Percentiles rank a stretch among this genome's conserved stretches.
phyloP scores from a whole-genome alignment of 495 filamentous ascomycete genomes.

The Neurospora sp. region DNA sequence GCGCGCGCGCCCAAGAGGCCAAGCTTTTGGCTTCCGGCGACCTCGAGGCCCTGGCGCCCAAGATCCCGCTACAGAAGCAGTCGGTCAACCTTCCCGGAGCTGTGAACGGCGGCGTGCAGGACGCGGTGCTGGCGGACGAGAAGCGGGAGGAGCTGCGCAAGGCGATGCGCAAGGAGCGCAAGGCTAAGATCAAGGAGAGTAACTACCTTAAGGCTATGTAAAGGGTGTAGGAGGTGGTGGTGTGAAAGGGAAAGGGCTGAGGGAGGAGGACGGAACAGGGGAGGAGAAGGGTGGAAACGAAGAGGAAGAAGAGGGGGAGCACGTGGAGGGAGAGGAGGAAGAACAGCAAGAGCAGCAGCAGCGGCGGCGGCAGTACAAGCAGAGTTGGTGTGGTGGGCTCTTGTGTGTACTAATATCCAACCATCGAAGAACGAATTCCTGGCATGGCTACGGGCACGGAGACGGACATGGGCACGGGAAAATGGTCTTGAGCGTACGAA shows the following conservation, averaged over 20 bases:
- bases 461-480: background rate
- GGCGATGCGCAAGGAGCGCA: slow-evolving; percentile 61
- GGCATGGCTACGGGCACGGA: background rate
- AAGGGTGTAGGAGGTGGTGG: background rate
- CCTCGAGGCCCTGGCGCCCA: slow-evolving; percentile 53
- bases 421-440: background rate
- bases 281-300: background rate
- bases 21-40: slow-evolving; percentile 55
- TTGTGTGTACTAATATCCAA: background rate
- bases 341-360: background rate
- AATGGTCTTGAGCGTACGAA: background rate
- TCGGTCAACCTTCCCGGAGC: slow-evolving; percentile 67
- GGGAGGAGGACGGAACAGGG: background rate
- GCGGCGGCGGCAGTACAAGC: background rate
- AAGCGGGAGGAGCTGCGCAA: slow-evolving; percentile 57
- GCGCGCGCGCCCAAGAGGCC: slow-evolving; percentile 52
- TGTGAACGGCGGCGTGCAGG: slow-evolving; percentile 46
- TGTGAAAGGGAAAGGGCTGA: background rate
- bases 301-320: background rate
- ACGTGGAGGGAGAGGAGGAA: background rate
- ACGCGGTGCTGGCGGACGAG: slow-evolving; percentile 46
- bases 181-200: slow-evolving; percentile 74
- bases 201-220: slow-evolving; percentile 88
- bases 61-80: slow-evolving; percentile 77
- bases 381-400: background rate